Evolutionary conservation across 2,329 filamentous ascomycete genomes (phyloP), one percentile per base, ranked within the genome.

Genomic region (Graphium sp.): DNA sequence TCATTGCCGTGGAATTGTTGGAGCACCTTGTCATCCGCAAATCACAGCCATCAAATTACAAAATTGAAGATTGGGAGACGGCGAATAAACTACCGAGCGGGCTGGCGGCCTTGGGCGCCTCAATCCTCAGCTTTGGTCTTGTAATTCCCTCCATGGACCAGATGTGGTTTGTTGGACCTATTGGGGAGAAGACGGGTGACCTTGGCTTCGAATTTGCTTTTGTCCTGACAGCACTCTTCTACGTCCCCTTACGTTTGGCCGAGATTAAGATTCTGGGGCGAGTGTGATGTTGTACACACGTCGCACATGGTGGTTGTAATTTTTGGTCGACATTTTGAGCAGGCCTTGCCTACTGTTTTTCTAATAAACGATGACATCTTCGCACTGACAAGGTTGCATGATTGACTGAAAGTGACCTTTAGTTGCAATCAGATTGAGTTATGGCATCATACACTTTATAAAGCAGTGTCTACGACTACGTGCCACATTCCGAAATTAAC

Each of bases 171-270:
- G 56, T 54, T 3, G 66, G 64, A 0, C 64, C 65, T 2, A 61
- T 71, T 37, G 66, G 64, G 2, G 46, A 52, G 40, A 50, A 35
- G 10, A 66, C 66, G 8, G 67, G 67, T 0, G 65, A 70, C 30
- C 60, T 67, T 37, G 68, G 68, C 3, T 69, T 73, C 31, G 68
- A 74, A 46, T 47, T 68, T 41, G 66, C 65, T 0, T 61, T 73
- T 39, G 55, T 54, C 13, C 44, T 62, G 12, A 56, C 55, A 7
- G 48, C 40, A 2, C 11, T 60, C 16, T 44, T 41, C 14, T 61
- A 58, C 34, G 14, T 50, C 5, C 53, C 53, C 3, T 45, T 58
- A 3, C 45, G 56, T 9, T 56, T 50, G 43, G 26, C 56, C 2
- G 57, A 60, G 41, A 42, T 50, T n/a, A 47, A 39, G 34, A 13